These are phyloP conservation scores for Collariella sp. DNA, from an alignment of 495 filamentous ascomycete genomes.

Conservation along the genomic window DNA sequence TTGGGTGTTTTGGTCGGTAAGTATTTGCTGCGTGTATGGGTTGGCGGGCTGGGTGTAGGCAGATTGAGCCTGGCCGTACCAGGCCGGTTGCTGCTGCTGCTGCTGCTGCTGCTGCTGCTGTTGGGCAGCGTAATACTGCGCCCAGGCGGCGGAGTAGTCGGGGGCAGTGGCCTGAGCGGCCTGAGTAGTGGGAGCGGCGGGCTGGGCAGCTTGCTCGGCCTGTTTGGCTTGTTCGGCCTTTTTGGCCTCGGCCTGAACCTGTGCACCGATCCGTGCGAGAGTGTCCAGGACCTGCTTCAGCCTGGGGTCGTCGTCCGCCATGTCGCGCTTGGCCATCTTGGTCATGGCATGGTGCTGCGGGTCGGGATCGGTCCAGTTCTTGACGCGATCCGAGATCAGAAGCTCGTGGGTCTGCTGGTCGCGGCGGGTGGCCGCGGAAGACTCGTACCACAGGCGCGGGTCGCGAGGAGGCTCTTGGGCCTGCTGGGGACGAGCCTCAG, in stretches of 20 bases:
- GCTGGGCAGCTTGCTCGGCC: background rate
- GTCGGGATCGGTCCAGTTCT: slow-evolving; percentile 26
- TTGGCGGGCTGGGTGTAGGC: slow-evolving; percentile 19
- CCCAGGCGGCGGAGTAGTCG: slow-evolving; percentile 24
- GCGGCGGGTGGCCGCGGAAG: slow-evolving; percentile 6
- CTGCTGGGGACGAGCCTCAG: background rate
- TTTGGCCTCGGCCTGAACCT: slow-evolving; percentile 11
- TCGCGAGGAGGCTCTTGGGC: background rate
- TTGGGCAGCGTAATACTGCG: slow-evolving; percentile 26
- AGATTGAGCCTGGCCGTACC: slow-evolving; percentile 22
- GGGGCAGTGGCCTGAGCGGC: slow-evolving; percentile 9
- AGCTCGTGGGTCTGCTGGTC: slow-evolving; percentile 24
- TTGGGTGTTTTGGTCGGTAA: slow-evolving; percentile 10
- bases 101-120: slow-evolving; percentile 21
- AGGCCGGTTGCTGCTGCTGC: no score
- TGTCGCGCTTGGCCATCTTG: slow-evolving; percentile 23
- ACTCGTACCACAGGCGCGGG: background rate
- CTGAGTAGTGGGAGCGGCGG: slow-evolving; percentile 1
- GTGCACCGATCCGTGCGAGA: slow-evolving; percentile 24
- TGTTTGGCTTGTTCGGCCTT: slow-evolving; percentile 20
- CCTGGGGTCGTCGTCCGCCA: slow-evolving; percentile 24
- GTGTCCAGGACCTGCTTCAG: slow-evolving; percentile 25
- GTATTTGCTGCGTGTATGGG: slow-evolving; percentile 10
- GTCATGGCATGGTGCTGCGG: slow-evolving; percentile 21
- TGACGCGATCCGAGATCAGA: slow-evolving; percentile 29